Conservation (phyloP, 805 yeast species). For the Candida chilensis region DNA sequence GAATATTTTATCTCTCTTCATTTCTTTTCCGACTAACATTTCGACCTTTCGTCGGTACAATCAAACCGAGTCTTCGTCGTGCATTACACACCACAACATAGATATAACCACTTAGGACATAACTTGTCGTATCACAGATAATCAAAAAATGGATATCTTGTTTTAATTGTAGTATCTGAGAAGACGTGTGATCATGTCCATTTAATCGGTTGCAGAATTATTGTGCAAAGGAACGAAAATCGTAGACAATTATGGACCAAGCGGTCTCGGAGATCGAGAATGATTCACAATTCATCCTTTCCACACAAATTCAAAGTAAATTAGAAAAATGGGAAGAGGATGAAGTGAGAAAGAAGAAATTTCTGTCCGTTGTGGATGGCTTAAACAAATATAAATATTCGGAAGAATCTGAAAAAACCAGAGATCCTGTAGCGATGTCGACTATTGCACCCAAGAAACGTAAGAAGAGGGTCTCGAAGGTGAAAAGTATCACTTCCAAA, state of each 20-base stretch:
- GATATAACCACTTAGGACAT: neutral
- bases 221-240: constrained; percentile 1
- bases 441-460: neutral
- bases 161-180: constrained; percentile 5
- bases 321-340: constrained; percentile 4
- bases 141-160: neutral
- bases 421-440: neutral
- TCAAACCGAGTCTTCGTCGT: too few species aligned
- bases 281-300: constrained; percentile 1
- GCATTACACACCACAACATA: neutral
- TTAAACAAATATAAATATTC: neutral
- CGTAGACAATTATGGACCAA: neutral
- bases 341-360: neutral
- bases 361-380: neutral
- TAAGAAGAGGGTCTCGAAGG: constrained; percentile 3
- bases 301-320: constrained; percentile 4
- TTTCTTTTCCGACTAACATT: too few species aligned
- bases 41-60: too few species aligned
- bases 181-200: too few species aligned
- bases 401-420: neutral
- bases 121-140: neutral
- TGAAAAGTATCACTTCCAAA: constrained; percentile 11
- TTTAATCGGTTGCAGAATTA: too few species aligned
- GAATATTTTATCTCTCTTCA: too few species aligned
- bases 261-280: neutral